Evolutionary conservation across 2,329 filamentous ascomycete genomes (phyloP).

Genomic region (Ustilaginoidea virens): DNA sequence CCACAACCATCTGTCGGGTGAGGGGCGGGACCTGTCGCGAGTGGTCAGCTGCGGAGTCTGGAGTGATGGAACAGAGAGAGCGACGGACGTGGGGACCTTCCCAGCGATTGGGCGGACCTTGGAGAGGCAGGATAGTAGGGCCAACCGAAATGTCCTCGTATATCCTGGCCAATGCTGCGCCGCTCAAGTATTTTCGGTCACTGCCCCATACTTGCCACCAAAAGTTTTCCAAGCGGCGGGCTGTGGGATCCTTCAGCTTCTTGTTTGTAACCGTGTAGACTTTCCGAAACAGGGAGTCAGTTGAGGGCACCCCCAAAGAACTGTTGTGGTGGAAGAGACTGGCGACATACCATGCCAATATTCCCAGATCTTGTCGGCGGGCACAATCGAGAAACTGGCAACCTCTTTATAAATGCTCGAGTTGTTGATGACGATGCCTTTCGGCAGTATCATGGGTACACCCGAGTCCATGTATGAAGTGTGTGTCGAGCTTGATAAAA

Average conservation of each 20-base stretch:
- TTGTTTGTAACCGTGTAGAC: conserved; percentile 46
- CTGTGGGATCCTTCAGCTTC: conserved; percentile 44
- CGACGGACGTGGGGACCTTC: conserved; percentile 31
- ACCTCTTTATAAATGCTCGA: conserved; percentile 36
- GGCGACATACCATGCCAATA: conserved; percentile 38
- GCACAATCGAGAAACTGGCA: conserved; percentile 32
- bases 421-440: conserved; percentile 41
- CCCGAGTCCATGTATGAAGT: conserved; percentile 18
- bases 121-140: conserved; percentile 39
- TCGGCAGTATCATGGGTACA: conserved; percentile 33
- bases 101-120: conserved; percentile 36
- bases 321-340: not conserved
- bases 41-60: not conserved
- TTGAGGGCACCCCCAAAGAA: not conserved
- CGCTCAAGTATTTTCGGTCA: conserved; percentile 35
- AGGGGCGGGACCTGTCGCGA: conserved; percentile 12
- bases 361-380: conserved; percentile 35
- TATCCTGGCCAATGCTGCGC: conserved; percentile 35
- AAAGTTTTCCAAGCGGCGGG: conserved; percentile 46
- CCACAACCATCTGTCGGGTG: conserved; percentile 14
- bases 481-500: too few relatives aligned
- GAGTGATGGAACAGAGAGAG: not conserved
- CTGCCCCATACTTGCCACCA: conserved; percentile 54
- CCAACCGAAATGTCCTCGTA: conserved; percentile 44
- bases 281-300: conserved; percentile 12